Percentiles rank a stretch among this genome's conserved stretches.
These are phyloP conservation scores for Rubroshorea leprosula DNA, from an alignment of 345 rosid genomes.

Conservation along the genomic window DNA sequence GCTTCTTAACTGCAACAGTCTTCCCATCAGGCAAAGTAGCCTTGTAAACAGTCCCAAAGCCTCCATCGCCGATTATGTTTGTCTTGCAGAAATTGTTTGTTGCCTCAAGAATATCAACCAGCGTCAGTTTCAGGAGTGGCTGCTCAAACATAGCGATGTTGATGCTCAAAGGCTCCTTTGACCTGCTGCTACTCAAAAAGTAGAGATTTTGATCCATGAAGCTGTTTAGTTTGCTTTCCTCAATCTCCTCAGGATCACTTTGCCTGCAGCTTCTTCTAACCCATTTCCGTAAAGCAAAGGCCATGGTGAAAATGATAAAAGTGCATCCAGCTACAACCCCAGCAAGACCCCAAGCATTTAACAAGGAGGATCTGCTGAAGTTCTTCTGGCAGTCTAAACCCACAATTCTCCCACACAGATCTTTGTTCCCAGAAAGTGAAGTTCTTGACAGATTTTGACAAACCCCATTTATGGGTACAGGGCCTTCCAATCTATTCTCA, in stretches of 20 bases:
- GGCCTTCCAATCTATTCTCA: constrained; percentile 55
- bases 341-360: constrained; percentile 49
- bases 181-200: constrained; percentile 63
- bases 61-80: constrained; percentile 89
- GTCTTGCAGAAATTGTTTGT: constrained; percentile 74
- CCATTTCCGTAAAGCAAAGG: constrained; percentile 42
- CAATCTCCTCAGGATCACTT: constrained; percentile 39
- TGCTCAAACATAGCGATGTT: constrained; percentile 79
- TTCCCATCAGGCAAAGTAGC: constrained; percentile 52
- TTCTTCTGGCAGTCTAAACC: constrained; percentile 46
- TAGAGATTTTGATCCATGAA: constrained; percentile 50
- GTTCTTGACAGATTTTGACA: constrained; percentile 47
- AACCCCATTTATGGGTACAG: constrained; percentile 49
- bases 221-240: constrained; percentile 46
- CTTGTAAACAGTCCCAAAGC: constrained; percentile 88
- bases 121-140: constrained; percentile 68
- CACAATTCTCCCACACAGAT: constrained; percentile 43
- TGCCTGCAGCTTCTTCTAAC: constrained; percentile 29
- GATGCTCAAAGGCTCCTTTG: constrained; percentile 83
- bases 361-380: constrained; percentile 22
- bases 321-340: constrained; percentile 40
- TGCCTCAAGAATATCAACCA: constrained; percentile 69
- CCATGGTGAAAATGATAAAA: constrained; percentile 28
- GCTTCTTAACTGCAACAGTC: constrained; percentile 89
- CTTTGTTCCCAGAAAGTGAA: constrained; percentile 53